Conservation (phyloP, 2,329 filamentous ascomycete species). For the Cytospora leucostoma region DNA sequence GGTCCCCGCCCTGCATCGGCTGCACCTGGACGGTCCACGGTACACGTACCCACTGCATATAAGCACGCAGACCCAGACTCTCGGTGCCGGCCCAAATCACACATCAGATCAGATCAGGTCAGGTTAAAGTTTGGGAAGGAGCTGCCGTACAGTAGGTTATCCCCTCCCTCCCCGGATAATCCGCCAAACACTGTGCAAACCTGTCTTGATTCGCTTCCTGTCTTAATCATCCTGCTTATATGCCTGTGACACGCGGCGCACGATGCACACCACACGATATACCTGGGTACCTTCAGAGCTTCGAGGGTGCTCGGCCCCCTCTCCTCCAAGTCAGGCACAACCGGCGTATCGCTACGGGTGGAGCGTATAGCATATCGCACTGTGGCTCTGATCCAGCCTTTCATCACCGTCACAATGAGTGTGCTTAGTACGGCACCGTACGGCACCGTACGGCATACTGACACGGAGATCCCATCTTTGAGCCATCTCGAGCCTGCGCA, state of each 20-base stretch:
- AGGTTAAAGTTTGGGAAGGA: background rate
- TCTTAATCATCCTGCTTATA: too few species aligned
- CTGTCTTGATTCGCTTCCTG: background rate
- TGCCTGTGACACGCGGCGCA: too few species aligned
- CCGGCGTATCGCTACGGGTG: background rate
- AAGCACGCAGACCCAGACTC: background rate
- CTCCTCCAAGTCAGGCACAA: background rate
- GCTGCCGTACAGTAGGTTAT: background rate
- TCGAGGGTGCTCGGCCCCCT: background rate
- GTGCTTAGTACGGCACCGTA: background rate
- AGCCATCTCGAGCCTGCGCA: background rate
- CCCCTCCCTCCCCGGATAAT: background rate
- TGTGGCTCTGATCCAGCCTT: background rate
- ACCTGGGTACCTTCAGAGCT: too few species aligned
- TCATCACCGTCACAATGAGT: background rate
- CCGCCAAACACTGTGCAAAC: background rate
- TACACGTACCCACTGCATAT: too few species aligned
- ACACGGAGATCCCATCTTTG: background rate
- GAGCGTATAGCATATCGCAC: background rate
- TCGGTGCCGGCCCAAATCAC: background rate
- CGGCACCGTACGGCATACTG: background rate
- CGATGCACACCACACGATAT: too few species aligned
- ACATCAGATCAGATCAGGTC: background rate
- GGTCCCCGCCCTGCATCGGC: too few species aligned
- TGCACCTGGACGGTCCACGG: too few species aligned